These are phyloP conservation scores for Cladosporium sp. DNA, from an alignment of 2,329 filamentous ascomycete species.

Conservation along the genomic window DNA sequence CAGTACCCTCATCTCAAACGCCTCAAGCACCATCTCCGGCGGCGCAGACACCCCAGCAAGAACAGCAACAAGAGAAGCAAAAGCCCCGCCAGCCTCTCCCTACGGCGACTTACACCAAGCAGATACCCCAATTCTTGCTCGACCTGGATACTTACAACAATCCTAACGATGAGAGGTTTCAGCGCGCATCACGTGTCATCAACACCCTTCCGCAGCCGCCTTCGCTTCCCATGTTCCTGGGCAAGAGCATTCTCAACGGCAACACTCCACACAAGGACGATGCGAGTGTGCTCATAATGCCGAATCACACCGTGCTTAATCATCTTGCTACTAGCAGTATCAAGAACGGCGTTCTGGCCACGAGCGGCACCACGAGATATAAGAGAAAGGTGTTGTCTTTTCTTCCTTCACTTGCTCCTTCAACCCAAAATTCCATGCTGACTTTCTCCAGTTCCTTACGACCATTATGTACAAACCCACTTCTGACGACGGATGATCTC, in stretches of 20 bases:
- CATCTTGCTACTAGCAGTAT: slow-evolving; percentile 97
- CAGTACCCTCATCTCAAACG: slow-evolving; percentile 1
- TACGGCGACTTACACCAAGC: slow-evolving; percentile 61
- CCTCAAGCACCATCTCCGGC: slow-evolving; percentile 1
- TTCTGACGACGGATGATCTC: slow-evolving; percentile 6
- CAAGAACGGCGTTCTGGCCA: slow-evolving; percentile 91
- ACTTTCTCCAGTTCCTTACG: slow-evolving; percentile 67
- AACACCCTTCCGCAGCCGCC: slow-evolving; percentile 80
- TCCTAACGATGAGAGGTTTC: slow-evolving; percentile 69
- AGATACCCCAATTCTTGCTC: slow-evolving; percentile 78
- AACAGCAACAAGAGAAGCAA: slow-evolving; percentile 6
- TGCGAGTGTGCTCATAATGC: slow-evolving; percentile 93
- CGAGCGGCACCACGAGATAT: slow-evolving; percentile 95
- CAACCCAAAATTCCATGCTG: slow-evolving; percentile 13
- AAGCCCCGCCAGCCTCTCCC: slow-evolving; percentile 32
- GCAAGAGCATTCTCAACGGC: slow-evolving; percentile 91
- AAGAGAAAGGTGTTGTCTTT: slow-evolving; percentile 70
- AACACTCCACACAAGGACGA: slow-evolving; percentile 94
- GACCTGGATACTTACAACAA: slow-evolving; percentile 65
- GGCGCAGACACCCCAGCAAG: neutral
- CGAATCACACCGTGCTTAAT: slow-evolving; percentile 95
- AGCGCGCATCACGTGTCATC: slow-evolving; percentile 69
- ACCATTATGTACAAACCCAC: slow-evolving; percentile 97
- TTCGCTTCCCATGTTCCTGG: slow-evolving; percentile 81
- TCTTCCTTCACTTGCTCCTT: neutral